Conservation (phyloP, 2,329 filamentous ascomycete genomes). For the Arthrinium phaeospermum region DNA sequence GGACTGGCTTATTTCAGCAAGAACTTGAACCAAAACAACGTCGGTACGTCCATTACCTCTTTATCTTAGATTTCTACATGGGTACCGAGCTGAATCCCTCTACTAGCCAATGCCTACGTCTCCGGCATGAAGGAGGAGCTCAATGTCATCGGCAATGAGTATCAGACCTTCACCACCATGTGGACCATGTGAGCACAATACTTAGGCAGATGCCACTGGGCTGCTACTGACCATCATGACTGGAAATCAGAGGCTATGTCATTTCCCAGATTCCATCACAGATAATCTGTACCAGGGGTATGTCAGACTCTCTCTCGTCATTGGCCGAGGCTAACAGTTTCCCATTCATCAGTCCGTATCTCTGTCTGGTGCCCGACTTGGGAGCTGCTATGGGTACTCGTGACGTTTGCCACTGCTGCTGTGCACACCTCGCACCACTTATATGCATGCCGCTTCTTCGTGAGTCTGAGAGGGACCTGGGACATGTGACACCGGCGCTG, state of each 20-base stretch:
- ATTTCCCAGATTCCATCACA: neutral
- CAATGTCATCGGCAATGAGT: neutral
- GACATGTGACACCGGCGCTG: neutral
- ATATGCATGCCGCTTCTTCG: neutral
- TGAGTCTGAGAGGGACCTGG: neutral
- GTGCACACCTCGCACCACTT: slow-evolving; percentile 22
- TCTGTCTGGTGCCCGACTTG: slow-evolving; percentile 28
- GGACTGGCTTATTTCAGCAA: slow-evolving; percentile 34
- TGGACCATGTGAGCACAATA: slow-evolving; percentile 14
- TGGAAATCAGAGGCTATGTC: neutral
- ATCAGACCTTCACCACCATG: neutral
- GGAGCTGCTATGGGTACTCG: slow-evolving; percentile 28
- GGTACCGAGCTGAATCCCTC: too few relatives aligned
- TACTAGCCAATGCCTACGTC: slow-evolving; percentile 23
- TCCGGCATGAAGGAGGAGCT: slow-evolving; percentile 13
- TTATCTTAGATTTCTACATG: neutral
- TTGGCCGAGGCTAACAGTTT: neutral
- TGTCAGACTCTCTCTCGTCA: neutral
- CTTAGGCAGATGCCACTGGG: too few relatives aligned
- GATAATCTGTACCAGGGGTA: neutral
- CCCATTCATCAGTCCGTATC: slow-evolving; percentile 27
- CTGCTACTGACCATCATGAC: too few relatives aligned
- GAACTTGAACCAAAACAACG: slow-evolving; percentile 19
- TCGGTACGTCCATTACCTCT: slow-evolving; percentile 20
- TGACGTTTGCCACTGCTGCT: slow-evolving; percentile 26